Evolutionary conservation across 257 asterid species (phyloP).

Genomic region (Craterostigma plantagineum): DNA sequence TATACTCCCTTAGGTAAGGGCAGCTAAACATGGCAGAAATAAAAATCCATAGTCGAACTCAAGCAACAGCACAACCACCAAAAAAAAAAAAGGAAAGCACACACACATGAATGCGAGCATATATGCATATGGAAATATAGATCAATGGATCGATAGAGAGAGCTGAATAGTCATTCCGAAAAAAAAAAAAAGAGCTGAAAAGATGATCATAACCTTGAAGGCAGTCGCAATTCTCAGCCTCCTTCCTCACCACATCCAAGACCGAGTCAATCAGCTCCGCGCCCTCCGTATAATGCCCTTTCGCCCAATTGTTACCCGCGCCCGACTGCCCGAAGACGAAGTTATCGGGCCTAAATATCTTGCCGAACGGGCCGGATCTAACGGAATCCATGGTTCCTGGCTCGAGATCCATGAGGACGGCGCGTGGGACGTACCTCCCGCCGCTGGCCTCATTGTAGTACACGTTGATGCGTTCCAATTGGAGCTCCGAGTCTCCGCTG

Average conservation of each 20-base stretch:
- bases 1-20: too few species aligned
- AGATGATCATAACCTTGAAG: conserved; percentile 33
- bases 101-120: too few species aligned
- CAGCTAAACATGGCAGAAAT: too few species aligned
- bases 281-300: conserved; percentile 49
- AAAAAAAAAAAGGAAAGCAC: too few species aligned
- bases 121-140: too few species aligned
- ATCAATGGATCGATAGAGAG: too few species aligned
- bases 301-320: conserved; percentile 8
- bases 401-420: conserved; percentile 88
- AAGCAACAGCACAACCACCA: too few species aligned
- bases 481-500: conserved; percentile 66
- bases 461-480: conserved; percentile 71
- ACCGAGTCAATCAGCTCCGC: conserved; percentile 72
- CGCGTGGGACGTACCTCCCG: conserved; percentile 74
- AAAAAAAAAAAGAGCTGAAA: conserved; percentile 2
- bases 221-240: conserved; percentile 66
- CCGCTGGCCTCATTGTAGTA: conserved; percentile 74
- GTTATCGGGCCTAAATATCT: conserved; percentile 11
- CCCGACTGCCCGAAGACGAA: too few species aligned
- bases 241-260: conserved; percentile 63
- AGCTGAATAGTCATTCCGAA: too few species aligned
- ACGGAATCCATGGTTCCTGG: conserved; percentile 89
- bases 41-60: too few species aligned
- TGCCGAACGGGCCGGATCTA: conserved; percentile 65